These are phyloP conservation scores for Elsinoe fawcettii DNA, from an alignment of 2,329 filamentous ascomycete species.

Conservation along the genomic window DNA sequence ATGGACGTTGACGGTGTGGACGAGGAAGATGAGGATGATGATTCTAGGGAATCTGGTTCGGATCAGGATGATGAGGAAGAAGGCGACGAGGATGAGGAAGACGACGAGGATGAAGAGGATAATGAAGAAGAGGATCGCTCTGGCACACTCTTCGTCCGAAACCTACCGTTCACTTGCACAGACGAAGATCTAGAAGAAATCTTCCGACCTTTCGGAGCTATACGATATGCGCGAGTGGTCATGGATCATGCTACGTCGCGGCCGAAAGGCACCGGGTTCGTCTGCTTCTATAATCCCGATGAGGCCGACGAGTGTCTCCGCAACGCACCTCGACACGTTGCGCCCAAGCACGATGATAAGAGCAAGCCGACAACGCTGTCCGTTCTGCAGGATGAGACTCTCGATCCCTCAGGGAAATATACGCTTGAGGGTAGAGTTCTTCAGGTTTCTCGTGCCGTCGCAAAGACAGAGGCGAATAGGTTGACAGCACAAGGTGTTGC, in stretches of 20 bases:
- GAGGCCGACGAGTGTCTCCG: slow-evolving; percentile 72
- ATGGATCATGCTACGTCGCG: slow-evolving; percentile 77
- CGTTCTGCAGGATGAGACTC: slow-evolving; percentile 75
- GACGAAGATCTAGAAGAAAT: slow-evolving; percentile 78
- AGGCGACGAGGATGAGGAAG: slow-evolving; percentile 36
- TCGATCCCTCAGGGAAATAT: slow-evolving; percentile 76
- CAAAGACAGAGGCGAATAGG: slow-evolving; percentile 68
- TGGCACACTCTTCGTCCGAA: slow-evolving; percentile 83
- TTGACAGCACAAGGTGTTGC: slow-evolving; percentile 62
- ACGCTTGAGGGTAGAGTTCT: slow-evolving; percentile 85
- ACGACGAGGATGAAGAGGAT: slow-evolving; percentile 35
- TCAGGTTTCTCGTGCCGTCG: slow-evolving; percentile 76
- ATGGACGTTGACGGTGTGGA: slow-evolving; percentile 34
- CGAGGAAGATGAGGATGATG: slow-evolving; percentile 35
- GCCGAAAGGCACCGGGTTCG: slow-evolving; percentile 87
- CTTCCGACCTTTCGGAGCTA: slow-evolving; percentile 78
- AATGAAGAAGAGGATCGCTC: slow-evolving; percentile 52
- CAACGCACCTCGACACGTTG: slow-evolving; percentile 55
- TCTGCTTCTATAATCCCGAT: slow-evolving; percentile 74
- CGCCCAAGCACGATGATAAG: slow-evolving; percentile 24
- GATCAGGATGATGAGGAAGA: slow-evolving; percentile 35
- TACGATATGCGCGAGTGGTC: slow-evolving; percentile 87
- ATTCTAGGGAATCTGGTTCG: slow-evolving; percentile 32
- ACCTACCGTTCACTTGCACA: slow-evolving; percentile 80
- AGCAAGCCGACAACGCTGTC: slow-evolving; percentile 56